phyloP scores from a whole-genome alignment of 768 basidiomycete genomes.

The Lanmaoa rubissima region DNA sequence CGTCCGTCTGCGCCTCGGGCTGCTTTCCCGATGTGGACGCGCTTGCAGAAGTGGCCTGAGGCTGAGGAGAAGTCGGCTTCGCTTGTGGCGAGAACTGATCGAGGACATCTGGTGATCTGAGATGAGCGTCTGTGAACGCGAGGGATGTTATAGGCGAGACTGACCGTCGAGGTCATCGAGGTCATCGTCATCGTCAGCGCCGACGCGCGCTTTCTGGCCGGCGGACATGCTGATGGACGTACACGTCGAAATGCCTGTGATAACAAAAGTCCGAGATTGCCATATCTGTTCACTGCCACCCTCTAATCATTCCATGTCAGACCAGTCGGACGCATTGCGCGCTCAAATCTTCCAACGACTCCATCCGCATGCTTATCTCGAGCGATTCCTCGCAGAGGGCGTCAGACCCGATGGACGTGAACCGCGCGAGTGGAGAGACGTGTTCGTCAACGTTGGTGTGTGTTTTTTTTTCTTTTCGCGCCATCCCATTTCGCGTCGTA shows the following conservation, averaged over 20 bases:
- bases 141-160: neutral
- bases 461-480: neutral
- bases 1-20: conserved; percentile 8
- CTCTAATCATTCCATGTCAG: conserved; percentile 1
- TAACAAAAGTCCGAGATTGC: neutral
- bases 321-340: conserved; percentile 26
- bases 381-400: conserved; percentile 76
- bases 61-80: conserved; percentile 9
- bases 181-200: conserved; percentile 34
- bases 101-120: conserved; percentile 41
- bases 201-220: conserved; percentile 21
- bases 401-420: conserved; percentile 82
- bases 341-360: conserved; percentile 75
- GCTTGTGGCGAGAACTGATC: conserved; percentile 40
- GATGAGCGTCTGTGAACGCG: conserved; percentile 10
- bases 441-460: conserved; percentile 79
- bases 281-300: neutral
- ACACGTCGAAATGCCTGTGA: neutral
- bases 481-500: neutral
- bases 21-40: conserved; percentile 17
- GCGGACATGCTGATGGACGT: conserved; percentile 8
- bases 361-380: conserved; percentile 85
- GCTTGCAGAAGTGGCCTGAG: conserved; percentile 15
- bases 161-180: conserved; percentile 45
- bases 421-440: conserved; percentile 67